A percentile compares a stretch with the other conserved stretches of the same genome.
Evolutionary conservation across 306 rosid genomes (phyloP).

Genomic region (Inga oerstediana): DNA sequence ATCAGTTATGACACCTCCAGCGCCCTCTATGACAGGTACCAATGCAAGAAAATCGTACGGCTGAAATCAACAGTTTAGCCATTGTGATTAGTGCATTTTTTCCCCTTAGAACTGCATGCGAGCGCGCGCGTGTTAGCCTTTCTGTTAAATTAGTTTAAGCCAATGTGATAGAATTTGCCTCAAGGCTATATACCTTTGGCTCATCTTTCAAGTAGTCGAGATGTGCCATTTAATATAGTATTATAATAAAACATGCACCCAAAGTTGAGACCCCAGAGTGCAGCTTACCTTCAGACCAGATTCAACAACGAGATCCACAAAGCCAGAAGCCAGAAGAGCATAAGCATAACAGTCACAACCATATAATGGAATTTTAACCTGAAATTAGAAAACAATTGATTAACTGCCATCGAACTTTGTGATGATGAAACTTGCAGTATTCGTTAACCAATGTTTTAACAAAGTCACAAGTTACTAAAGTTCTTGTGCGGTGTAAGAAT

Average conservation of each 20-base stretch:
- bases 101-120: no score
- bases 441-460: neutral
- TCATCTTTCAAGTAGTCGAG: no score
- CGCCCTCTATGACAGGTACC: constrained; percentile 91
- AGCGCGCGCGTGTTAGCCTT: no score
- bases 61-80: constrained; percentile 46
- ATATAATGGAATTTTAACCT: constrained; percentile 91
- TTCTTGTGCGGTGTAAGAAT: neutral
- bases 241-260: no score
- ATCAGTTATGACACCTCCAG: constrained; percentile 91
- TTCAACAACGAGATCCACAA: constrained; percentile 93
- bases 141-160: no score
- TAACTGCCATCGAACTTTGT: neutral
- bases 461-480: constrained; percentile 8
- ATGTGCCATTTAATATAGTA: no score
- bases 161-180: no score
- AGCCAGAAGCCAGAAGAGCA: constrained; percentile 93
- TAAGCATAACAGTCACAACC: constrained; percentile 99
- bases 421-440: neutral
- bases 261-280: neutral
- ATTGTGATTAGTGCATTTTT: neutral
- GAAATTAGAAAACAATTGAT: constrained; percentile 19
- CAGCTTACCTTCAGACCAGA: constrained; percentile 82
- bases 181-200: no score
- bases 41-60: constrained; percentile 92